Evolutionary conservation across 2,329 filamentous ascomycete genomes (phyloP).

Genomic region (Cladosporium velox): DNA sequence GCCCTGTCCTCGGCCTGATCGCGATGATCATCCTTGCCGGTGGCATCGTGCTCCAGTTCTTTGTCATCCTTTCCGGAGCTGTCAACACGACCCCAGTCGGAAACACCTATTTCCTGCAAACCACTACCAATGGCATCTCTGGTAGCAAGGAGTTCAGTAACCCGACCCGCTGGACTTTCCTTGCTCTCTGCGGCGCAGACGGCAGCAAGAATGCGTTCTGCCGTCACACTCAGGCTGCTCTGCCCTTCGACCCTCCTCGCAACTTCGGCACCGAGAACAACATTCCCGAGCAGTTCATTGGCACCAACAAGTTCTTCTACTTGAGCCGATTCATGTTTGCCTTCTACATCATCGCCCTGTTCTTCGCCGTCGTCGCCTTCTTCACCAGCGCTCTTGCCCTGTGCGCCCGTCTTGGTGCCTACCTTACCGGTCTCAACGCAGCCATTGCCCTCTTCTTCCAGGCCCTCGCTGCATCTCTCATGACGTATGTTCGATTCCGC

Average conservation of each 20-base stretch:
- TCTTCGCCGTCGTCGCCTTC: conserved; percentile 72
- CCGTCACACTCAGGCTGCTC: conserved; percentile 61
- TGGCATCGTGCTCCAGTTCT: conserved; percentile 64
- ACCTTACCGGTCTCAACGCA: conserved; percentile 62
- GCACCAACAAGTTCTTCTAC: conserved; percentile 70
- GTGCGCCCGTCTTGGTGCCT: conserved; percentile 69
- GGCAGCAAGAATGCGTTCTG: conserved; percentile 62
- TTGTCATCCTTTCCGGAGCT: conserved; percentile 63
- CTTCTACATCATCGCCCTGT: conserved; percentile 80
- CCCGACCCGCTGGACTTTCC: conserved; percentile 84
- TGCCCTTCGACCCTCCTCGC: conserved; percentile 62
- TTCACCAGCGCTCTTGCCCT: conserved; percentile 69
- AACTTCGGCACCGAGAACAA: conserved; percentile 62
- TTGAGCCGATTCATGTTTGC: conserved; percentile 92
- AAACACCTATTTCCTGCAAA: conserved; percentile 82
- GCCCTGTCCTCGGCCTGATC: conserved; percentile 56
- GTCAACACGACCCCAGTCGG: conserved; percentile 61
- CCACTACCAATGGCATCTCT: conserved; percentile 71
- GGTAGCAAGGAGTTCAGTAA: conserved; percentile 60
- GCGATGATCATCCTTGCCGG: conserved; percentile 65
- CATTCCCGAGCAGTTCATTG: conserved; percentile 57
- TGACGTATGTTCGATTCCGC: conserved; percentile 63
- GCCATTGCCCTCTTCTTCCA: conserved; percentile 68
- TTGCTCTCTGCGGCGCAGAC: conserved; percentile 72
- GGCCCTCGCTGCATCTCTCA: conserved; percentile 66